These are phyloP conservation scores for Rickenella mellea DNA, from an alignment of 768 basidiomycete species.

Conservation along the genomic window DNA sequence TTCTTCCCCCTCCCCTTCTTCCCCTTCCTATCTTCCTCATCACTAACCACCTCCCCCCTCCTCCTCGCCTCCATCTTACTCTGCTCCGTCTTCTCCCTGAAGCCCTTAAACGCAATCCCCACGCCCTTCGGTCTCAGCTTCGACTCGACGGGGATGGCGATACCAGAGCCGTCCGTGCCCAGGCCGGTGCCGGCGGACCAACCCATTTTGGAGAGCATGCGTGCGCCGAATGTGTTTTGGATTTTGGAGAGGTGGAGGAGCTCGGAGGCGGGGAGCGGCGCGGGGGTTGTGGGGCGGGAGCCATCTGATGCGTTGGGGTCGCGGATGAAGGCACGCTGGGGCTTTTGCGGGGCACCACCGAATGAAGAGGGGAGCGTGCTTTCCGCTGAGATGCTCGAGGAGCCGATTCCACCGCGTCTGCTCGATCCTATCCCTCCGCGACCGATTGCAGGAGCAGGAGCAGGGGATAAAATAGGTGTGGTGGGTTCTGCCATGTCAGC, in stretches of 20 bases:
- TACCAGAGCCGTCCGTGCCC: slow-evolving; percentile 67
- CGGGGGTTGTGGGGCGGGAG: slow-evolving; percentile 20
- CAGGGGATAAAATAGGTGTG: not conserved
- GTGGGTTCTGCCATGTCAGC: slow-evolving; percentile 3
- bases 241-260: slow-evolving; percentile 78
- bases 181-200: slow-evolving; percentile 82
- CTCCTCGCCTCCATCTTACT: slow-evolving; percentile 71
- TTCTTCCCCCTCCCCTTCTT: slow-evolving; percentile 36
- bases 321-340: slow-evolving; percentile 48
- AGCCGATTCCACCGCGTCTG: slow-evolving; percentile 15
- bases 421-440: slow-evolving; percentile 14
- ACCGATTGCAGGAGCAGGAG: not conserved
- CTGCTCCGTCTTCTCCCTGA: slow-evolving; percentile 83
- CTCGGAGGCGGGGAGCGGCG: slow-evolving; percentile 55
- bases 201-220: slow-evolving; percentile 91
- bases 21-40: slow-evolving; percentile 52
- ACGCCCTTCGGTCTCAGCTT: slow-evolving; percentile 78
- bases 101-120: slow-evolving; percentile 83
- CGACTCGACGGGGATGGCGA: slow-evolving; percentile 79
- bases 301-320: slow-evolving; percentile 28
- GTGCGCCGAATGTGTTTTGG: slow-evolving; percentile 70
- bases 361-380: slow-evolving; percentile 30
- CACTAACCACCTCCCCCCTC: slow-evolving; percentile 64
- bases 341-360: slow-evolving; percentile 24
- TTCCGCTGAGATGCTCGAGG: slow-evolving; percentile 23